Base-by-base conservation (phyloP, 2,329 filamentous ascomycete genomes). In the Aureobasidium sp. region DNA sequence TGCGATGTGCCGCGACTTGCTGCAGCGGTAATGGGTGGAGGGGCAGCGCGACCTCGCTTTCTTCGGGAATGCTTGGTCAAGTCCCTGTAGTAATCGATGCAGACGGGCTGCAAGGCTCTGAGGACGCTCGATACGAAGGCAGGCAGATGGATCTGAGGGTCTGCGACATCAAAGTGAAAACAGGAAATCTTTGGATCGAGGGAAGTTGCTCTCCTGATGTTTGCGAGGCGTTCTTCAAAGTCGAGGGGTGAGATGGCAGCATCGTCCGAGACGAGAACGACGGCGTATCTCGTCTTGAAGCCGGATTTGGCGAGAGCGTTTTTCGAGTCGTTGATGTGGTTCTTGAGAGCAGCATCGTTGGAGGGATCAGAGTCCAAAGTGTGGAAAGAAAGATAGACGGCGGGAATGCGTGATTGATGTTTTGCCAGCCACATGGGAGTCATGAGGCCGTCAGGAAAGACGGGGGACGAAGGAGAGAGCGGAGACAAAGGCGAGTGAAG, bases 401-500 rank as follows among this genome's bases (percentile, higher is more conserved):
- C 88, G 1, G 93, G 93, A 23, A 97, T 81, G 19, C 90, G 78
- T 55, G 88, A 79, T 69, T 96, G 92, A 71, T 97, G 93, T 72
- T 97, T 99, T 62, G 84, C 83, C 59, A 95, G 79, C 93, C 93
- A 99, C 63, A 83, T 75, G 21, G 86, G 81, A 62, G 91, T 85
- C 71, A 96, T 84, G 61, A 96, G 78, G 4, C 93, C 94, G 74
- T 97, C 94, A 8, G 93, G 92, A 70, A 94, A 97, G 2, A 95
- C 81, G 2, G 84, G 79, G 8, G 93, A 96, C 8, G 81, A 82
- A 3, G 92, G 91, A 40, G 89, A 94, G 31, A 97, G 79, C 0
- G 93, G 94, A 2, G 94, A 97, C 65, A 96, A 85, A 1, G 92
- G 90, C 13, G 94, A 97, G 73, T 97, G 93, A 4, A 96, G 77